Base-by-base conservation (phyloP, 768 basidiomycete species). In the Rhizopogon rudus region DNA sequence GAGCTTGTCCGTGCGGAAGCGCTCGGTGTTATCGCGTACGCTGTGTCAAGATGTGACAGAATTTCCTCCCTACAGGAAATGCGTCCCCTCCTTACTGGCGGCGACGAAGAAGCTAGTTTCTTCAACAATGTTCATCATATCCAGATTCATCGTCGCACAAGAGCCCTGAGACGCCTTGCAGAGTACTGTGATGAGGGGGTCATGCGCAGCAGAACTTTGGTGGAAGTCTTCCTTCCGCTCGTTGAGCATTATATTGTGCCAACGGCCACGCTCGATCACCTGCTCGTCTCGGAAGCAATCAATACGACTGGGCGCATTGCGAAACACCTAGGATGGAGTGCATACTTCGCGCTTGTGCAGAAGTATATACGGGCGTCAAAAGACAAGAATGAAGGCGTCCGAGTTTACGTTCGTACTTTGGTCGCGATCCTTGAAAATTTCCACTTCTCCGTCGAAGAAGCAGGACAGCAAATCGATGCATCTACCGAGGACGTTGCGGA, bases 91-190 rank as follows among this genome's bases (percentile, higher is more conserved):
- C 78, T 98, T 33, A 91, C 90, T 7, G 83, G 78, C 16, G 95
- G 92, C 1, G 94, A 98, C 65, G 87, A 90, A 48, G 96, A 99
- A 69, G 93, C 93, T 33, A 94, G 88, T 66, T 95, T 98, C 74
- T 98, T 99, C 81, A 87, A 87, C 76, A 99, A 99, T 69, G 84
- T 98, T 46, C 82, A 88, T 52, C 97, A 99, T 66, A 82, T 98
- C 43, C 97, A 99, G 71, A 73, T 88, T 3, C 95, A 98, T 68
- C 84, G 95, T 59, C 85, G 96, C 22, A 84, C 86, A 1, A 75
- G 96, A 56, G 95, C 96, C 3, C 76, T 97, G 29, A 82, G 90
- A 13, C 79, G 93, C n/a, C 80, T 98, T 17, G 83, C 82, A 5
- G 93, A 94, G 51, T 79, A 84, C 53, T 87, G 86, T 57, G 80